Base-by-base conservation (phyloP, 495 filamentous ascomycete genomes). In the Paragyromitra xinjiangensis region DNA sequence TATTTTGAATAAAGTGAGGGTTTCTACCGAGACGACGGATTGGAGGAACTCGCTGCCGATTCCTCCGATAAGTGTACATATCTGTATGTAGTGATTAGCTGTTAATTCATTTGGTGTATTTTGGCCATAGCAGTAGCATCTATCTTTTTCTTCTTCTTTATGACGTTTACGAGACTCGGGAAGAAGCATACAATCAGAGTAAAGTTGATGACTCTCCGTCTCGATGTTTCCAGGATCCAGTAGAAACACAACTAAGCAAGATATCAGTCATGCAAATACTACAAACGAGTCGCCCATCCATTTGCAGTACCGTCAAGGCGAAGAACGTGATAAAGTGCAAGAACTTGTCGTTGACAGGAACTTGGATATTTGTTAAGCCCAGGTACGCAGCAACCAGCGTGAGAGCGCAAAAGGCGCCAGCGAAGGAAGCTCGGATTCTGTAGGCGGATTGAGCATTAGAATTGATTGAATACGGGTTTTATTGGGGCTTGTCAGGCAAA, bases 191-290 rank as follows among this genome's bases (percentile, higher is more conserved):
- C 87, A 16, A 93, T 75, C n/a, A 98, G 85, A 26, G 94, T 97
- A 62, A 97, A 83, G 83, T 98, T 92, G 16, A 97, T 85, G 24
- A 89, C 90, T 71, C 95, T 92, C 40, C 94, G 89, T 62, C 96
- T 92, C 62, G 90, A 90, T 55, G 94, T 94, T 82, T 99, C 95
- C 81, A 97, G 84, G 81, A 97, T 92, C 94, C 95, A 99, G 90
- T 99, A 99, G 88, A 98, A 98, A 80, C 87, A 85, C 48, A 92
- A 77, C 85, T 87, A 78, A 26, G 56, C 6, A 24, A 29, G 58
- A 48, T 62, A 9, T 56, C 34, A 80, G 75, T 22, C 37, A 70
- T n/a, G 45, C 0, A 61, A 37, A 62, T 62, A 71, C 29, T 39
- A 22, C 0, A 24, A 19, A 22, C 6, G 12, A 24, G 11, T 9